Conservation (phyloP, 371 early-diverging fungal species). For the Lichtheimia hyalospora region DNA sequence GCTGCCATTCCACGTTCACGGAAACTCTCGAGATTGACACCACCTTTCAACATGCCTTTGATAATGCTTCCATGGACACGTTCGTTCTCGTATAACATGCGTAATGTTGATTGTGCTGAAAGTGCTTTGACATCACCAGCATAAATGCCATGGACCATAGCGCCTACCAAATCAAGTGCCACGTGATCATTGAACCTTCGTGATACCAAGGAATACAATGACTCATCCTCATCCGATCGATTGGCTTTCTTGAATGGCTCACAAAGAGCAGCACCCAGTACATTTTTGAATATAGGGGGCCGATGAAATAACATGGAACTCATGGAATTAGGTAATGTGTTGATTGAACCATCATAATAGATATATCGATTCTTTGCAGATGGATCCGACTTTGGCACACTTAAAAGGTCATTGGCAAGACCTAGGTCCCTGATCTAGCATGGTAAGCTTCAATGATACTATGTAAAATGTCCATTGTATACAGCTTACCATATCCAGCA, state of each 20-base stretch:
- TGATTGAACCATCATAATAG: constrained; percentile 66
- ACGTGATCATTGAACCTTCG: constrained; percentile 75
- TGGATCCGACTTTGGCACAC: constrained; percentile 66
- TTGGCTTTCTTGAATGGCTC: constrained; percentile 41
- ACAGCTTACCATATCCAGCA: constrained; percentile 75
- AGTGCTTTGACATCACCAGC: constrained; percentile 82
- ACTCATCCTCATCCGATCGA: constrained; percentile 44
- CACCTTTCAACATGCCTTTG: constrained; percentile 36
- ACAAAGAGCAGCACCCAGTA: constrained; percentile 40
- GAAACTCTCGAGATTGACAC: constrained; percentile 28
- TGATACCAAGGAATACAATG: constrained; percentile 62
- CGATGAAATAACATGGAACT: constrained; percentile 41
- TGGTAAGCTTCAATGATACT: background rate
- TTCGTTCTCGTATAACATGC: constrained; percentile 68
- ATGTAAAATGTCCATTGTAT: background rate
- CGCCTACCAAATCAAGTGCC: constrained; percentile 66
- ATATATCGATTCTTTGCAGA: constrained; percentile 85
- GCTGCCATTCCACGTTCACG: constrained; percentile 46
- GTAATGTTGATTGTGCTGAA: constrained; percentile 74
- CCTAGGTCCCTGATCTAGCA: constrained; percentile 62
- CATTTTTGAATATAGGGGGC: constrained; percentile 55
- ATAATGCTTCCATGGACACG: constrained; percentile 67
- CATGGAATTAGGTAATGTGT: constrained; percentile 59
- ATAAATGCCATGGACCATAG: constrained; percentile 91
- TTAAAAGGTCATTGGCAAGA: constrained; percentile 53